Conservation (phyloP, 1,284 basidiomycete species). For the Porodaedalea pini region DNA sequence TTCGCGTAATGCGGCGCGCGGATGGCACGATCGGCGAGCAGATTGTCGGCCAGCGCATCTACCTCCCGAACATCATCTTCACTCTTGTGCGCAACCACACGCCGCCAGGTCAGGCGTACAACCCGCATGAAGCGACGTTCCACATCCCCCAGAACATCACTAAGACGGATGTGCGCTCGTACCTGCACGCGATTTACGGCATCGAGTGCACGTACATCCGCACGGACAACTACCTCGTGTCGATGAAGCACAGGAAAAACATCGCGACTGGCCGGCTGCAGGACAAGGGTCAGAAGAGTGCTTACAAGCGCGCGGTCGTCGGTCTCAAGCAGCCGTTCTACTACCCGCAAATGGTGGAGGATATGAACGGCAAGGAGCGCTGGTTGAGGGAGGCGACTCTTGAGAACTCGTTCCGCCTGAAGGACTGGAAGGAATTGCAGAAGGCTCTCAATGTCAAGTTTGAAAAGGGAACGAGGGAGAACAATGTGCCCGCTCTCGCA, state of each 20-base stretch:
- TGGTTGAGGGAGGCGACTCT: constrained; percentile 29
- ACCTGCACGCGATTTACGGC: constrained; percentile 81
- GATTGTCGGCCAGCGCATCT: constrained; percentile 78
- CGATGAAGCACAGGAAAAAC: constrained; percentile 38
- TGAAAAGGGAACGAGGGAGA: constrained; percentile 12
- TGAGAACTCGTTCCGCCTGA: constrained; percentile 54
- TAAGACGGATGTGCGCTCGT: constrained; percentile 88
- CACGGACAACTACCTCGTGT: constrained; percentile 81
- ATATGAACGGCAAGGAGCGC: constrained; percentile 59
- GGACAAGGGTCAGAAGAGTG: constrained; percentile 40
- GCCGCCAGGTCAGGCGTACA: constrained; percentile 75
- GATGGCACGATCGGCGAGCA: constrained; percentile 42
- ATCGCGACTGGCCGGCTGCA: constrained; percentile 22
- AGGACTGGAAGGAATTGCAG: constrained; percentile 38
- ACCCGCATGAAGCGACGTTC: constrained; percentile 93
- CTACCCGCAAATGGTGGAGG: constrained; percentile 77
- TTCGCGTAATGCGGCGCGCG: constrained; percentile 37
- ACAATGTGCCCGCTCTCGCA: constrained; percentile 3
- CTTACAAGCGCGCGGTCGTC: constrained; percentile 86
- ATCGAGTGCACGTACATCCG: constrained; percentile 90
- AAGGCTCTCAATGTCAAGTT: constrained; percentile 28
- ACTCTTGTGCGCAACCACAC: constrained; percentile 85
- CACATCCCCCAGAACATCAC: constrained; percentile 83
- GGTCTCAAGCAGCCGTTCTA: constrained; percentile 89
- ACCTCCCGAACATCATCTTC: constrained; percentile 86